Conservation (phyloP, 2,329 filamentous ascomycete genomes). For the Ilyonectria mors-panacis region DNA sequence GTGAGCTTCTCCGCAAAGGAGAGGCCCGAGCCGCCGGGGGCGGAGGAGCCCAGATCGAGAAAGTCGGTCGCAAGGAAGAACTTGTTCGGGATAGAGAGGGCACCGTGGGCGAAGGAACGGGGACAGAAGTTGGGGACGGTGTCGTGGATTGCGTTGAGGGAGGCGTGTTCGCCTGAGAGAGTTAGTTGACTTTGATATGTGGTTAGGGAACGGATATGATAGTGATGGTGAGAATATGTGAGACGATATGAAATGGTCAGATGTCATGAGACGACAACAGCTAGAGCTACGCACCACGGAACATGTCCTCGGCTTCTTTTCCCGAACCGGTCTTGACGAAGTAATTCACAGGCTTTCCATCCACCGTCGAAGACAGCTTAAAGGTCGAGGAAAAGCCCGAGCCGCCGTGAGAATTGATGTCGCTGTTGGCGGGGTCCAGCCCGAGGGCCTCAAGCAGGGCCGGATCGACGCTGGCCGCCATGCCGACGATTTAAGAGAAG, state of each 20-base stretch:
- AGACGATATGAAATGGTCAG: constrained; percentile 15
- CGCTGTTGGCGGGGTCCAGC: constrained; percentile 69
- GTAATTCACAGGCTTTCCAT: constrained; percentile 68
- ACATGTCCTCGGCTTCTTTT: constrained; percentile 75
- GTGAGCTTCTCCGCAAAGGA: constrained; percentile 84
- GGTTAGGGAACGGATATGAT: not conserved
- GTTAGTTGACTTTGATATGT: not conserved
- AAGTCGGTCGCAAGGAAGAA: constrained; percentile 84
- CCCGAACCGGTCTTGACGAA: constrained; percentile 82
- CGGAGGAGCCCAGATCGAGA: constrained; percentile 72
- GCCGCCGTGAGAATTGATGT: constrained; percentile 73
- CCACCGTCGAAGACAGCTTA: constrained; percentile 63
- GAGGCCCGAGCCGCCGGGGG: constrained; percentile 61
- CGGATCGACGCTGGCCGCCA: constrained; percentile 69
- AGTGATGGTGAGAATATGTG: not conserved
- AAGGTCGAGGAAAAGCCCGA: constrained; percentile 79
- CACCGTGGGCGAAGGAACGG: constrained; percentile 80
- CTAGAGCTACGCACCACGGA: constrained; percentile 66
- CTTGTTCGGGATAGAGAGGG: constrained; percentile 63
- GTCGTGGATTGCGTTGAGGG: constrained; percentile 84
- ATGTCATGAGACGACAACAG: constrained; percentile 36
- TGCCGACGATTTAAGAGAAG: constrained; percentile 44
- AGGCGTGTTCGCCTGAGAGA: constrained; percentile 81
- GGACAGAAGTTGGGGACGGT: constrained; percentile 84
- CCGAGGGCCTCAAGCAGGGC: constrained; percentile 73